Base-by-base conservation (phyloP, 2,329 filamentous ascomycete species). In the Gliomastix tumulicola region DNA sequence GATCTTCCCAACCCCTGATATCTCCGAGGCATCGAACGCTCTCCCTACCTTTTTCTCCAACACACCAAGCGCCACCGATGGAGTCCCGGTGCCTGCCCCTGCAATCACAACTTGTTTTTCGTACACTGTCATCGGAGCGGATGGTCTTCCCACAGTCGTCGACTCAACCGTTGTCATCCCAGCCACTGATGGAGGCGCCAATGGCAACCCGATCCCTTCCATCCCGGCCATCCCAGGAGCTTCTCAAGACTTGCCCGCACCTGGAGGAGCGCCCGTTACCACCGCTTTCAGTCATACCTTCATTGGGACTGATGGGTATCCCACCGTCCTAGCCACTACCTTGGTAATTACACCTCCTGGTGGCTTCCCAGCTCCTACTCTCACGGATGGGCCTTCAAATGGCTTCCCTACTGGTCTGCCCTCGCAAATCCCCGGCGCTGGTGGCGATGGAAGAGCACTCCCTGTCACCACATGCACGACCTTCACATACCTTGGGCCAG, bases 61-160 rank as follows among this genome's bases (percentile, higher is more conserved):
- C 15, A 30, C 38, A 20, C 27, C 36, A 6, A 21, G 30, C 18
- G 37, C 28, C n/a, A 17, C 21, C 15, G 16, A 16, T 12, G 21
- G 16, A 11, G 21, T 34, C 18, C 16, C 20, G 12, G 32, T 19
- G 7, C 20, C 32, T 18, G 22, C 17, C 12, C 32, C 27, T 7
- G 16, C 32, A 18, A 31, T 30, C n/a, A 40, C 38, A 9, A 37
- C 38, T 13, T 40, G 38, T 20, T 36, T 37, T 21, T 15, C 32
- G 23, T 40, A 30, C 36, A 33, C 39, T n/a, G 15, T 43, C 16
- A 16, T 39, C 12, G 41, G 41, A 30, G 21, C 37, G 16, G 35
- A 42, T 33, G 37, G 41, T 4, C 25, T 42, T 25, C 41, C 41
- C 12, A 41, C 39, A 7, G 32, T 41, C 15, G 30, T 41, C n/a